Conservation (phyloP, 805 yeast species). For the Limtongia smithiae region DNA sequence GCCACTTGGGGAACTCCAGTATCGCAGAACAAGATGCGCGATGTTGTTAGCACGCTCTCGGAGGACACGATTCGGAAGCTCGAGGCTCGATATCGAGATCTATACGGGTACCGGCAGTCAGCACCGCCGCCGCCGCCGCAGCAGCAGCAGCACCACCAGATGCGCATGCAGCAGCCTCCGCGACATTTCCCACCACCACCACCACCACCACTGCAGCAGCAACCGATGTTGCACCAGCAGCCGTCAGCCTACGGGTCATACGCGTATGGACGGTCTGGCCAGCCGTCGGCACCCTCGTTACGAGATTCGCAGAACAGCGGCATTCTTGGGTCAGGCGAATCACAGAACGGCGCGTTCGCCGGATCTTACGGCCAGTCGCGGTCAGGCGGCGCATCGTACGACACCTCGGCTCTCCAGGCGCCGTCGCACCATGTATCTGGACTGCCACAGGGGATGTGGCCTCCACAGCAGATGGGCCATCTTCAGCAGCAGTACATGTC, state of each 20-base stretch:
- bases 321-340: no score
- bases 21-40: slow-evolving; percentile 14
- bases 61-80: slow-evolving; percentile 14
- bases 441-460: no score
- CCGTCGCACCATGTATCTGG: no score
- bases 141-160: slow-evolving; percentile 3
- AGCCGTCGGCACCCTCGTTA: no score
- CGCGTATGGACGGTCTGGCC: no score
- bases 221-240: slow-evolving; percentile 5
- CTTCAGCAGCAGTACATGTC: background rate
- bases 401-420: no score
- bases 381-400: no score
- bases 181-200: background rate
- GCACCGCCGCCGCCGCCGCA: slow-evolving; percentile 6
- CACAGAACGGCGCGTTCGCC: no score
- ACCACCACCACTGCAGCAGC: background rate
- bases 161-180: no score
- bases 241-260: no score
- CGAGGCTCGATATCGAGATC: slow-evolving; percentile 11
- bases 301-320: no score
- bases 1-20: slow-evolving; percentile 10
- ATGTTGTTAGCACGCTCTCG: slow-evolving; percentile 13
- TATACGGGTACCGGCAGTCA: slow-evolving; percentile 8
- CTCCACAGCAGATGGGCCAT: background rate
- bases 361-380: no score